Base-by-base conservation (phyloP, 306 rosid species). In the Dalbergia cochinchinensis region DNA sequence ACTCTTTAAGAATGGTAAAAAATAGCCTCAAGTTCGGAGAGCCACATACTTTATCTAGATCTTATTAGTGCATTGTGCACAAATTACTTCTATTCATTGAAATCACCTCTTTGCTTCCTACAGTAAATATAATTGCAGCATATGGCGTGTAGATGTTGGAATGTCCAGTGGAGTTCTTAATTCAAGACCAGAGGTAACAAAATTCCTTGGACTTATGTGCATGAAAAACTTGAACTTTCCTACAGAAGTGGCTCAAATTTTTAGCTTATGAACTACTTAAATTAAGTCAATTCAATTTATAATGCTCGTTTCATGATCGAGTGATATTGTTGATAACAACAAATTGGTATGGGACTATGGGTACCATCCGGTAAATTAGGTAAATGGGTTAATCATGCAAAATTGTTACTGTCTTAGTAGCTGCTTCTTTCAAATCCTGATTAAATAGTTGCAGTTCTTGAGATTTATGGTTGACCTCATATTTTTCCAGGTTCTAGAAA, bases 71-170 rank as follows among this genome's bases (percentile, higher is more conserved):
- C 41, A 4, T 37, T 37, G 41, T 37, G 41, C 41, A 2, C 41
- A 37, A 33, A 64, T 11, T 63, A 64, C 13, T 75, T 64, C 39
- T 57, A 45, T 83, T 71, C 37, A 53, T 45, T 64, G 53, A 69
- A 70, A 77, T 73, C 14, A 51, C 18, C 20, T 81, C 16, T 79
- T 76, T 84, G 62, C 61, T 78, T 71, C 42, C 37, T 74, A 78
- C 94, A 95, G 99, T 85, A 86, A 93, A 88, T 95, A 91, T 86
- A 78, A 95, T 77, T 87, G 98, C 80, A 91, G 94, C 90, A 89
- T 95, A 83, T 95, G 99, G 99, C 87, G 99, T n/a, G 65, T 95
- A 33, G 99, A 95, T 50, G 97, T 95, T 50, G 99, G 99, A 78
- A 95, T 95, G 99, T 95, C 99, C n/a, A 80, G 96, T 16, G 98